These are phyloP conservation scores for Auricularia sp. DNA, from an alignment of 768 basidiomycete genomes.

Conservation along the genomic window DNA sequence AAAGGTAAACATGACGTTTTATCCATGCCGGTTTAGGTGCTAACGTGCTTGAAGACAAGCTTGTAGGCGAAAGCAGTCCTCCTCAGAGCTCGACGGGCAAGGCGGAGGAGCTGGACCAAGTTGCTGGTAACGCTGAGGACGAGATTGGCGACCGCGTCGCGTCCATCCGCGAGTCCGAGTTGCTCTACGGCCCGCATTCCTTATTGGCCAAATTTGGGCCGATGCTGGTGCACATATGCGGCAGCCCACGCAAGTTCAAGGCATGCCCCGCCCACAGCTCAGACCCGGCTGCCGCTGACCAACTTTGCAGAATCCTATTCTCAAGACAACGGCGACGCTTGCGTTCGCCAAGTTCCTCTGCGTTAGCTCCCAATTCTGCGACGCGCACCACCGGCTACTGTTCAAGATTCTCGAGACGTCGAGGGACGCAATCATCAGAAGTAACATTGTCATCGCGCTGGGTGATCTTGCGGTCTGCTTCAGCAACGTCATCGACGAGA, in stretches of 20 bases:
- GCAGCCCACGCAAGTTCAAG: constrained; percentile 86
- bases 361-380: constrained; percentile 89
- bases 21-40: neutral
- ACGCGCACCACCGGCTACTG: constrained; percentile 74
- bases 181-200: constrained; percentile 75
- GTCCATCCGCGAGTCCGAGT: constrained; percentile 72
- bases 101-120: constrained; percentile 88
- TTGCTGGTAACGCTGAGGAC: constrained; percentile 95
- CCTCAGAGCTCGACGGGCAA: constrained; percentile 35
- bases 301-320: constrained; percentile 58
- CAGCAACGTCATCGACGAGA: constrained; percentile 94
- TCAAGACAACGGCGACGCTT: constrained; percentile 79
- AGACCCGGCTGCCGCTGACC: neutral
- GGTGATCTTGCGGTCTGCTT: constrained; percentile 99
- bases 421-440: constrained; percentile 79
- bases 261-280: constrained; percentile 28
- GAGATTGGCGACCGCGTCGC: constrained; percentile 93
- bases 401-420: constrained; percentile 94
- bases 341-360: constrained; percentile 95
- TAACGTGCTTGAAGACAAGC: neutral
- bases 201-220: constrained; percentile 81
- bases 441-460: constrained; percentile 95
- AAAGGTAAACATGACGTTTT: constrained; percentile 42
- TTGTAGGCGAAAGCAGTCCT: constrained; percentile 40
- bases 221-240: constrained; percentile 82